These are phyloP conservation scores for Daedalea quercina DNA, from an alignment of 768 basidiomycete genomes.

Conservation along the genomic window DNA sequence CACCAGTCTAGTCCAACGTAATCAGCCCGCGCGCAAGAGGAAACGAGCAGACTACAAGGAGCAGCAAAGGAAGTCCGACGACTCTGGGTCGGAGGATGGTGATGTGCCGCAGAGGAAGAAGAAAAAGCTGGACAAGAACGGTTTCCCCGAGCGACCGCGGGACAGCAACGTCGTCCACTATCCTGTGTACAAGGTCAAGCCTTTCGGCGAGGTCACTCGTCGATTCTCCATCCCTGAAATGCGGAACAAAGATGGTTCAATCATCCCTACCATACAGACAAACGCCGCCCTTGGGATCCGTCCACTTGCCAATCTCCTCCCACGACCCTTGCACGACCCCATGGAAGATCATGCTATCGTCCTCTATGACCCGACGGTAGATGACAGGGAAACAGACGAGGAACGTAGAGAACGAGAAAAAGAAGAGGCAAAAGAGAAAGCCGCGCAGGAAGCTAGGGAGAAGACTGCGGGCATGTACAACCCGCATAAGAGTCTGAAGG, in stretches of 20 bases:
- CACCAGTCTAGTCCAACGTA: slow-evolving; percentile 41
- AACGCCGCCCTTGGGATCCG: slow-evolving; percentile 81
- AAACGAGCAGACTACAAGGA: slow-evolving; percentile 87
- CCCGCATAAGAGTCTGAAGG: slow-evolving; percentile 87
- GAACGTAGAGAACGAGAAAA: slow-evolving; percentile 70
- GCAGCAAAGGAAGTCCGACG: slow-evolving; percentile 42
- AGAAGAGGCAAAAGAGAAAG: slow-evolving; percentile 61
- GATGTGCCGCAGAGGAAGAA: slow-evolving; percentile 56
- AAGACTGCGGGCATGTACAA: slow-evolving; percentile 74
- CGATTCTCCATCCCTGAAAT: slow-evolving; percentile 84
- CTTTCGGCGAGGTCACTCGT: slow-evolving; percentile 53
- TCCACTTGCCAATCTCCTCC: slow-evolving; percentile 71
- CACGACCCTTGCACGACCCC: slow-evolving; percentile 92
- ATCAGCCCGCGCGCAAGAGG: slow-evolving; percentile 71
- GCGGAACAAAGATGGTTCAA: slow-evolving; percentile 61
- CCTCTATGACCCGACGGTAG: slow-evolving; percentile 92
- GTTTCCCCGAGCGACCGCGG: slow-evolving; percentile 57
- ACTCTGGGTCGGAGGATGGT: slow-evolving; percentile 49
- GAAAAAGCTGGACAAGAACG: slow-evolving; percentile 51
- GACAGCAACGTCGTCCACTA: slow-evolving; percentile 51
- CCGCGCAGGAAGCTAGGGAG: slow-evolving; percentile 55
- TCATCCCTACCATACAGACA: slow-evolving; percentile 48
- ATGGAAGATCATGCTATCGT: slow-evolving; percentile 99
- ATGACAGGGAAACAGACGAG: slow-evolving; percentile 86
- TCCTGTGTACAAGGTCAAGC: slow-evolving; percentile 78